Evolutionary conservation across 2,329 filamentous ascomycete species (phyloP).

Genomic region (Aspergillus brunneoviolaceus): DNA sequence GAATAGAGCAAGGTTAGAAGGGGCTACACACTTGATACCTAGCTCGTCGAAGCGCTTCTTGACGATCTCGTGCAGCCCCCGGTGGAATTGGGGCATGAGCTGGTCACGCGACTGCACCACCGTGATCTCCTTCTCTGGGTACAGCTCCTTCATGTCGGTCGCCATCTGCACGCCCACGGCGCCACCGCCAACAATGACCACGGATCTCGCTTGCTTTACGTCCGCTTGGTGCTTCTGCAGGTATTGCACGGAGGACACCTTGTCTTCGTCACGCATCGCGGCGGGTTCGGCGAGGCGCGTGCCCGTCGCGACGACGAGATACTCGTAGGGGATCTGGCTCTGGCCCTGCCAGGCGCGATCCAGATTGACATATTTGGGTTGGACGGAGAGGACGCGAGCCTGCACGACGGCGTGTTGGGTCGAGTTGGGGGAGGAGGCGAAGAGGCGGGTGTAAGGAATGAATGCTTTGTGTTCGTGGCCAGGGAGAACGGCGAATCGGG

Average conservation of each 20-base stretch:
- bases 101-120: constrained; percentile 49
- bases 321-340: constrained; percentile 33
- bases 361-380: constrained; percentile 28
- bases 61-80: constrained; percentile 30
- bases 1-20: no score
- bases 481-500: constrained; percentile 34
- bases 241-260: constrained; percentile 33
- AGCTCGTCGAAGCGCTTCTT: constrained; percentile 35
- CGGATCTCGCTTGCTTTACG: constrained; percentile 30
- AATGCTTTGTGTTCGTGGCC: constrained; percentile 41
- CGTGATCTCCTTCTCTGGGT: constrained; percentile 49
- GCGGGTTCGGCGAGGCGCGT: constrained; percentile 35
- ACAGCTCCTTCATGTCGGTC: constrained; percentile 50
- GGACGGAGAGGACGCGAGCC: constrained; percentile 33
- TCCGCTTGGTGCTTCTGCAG: constrained; percentile 33
- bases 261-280: constrained; percentile 35
- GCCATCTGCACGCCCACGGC: constrained; percentile 54
- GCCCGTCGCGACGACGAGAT: constrained; percentile 35
- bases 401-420: constrained; percentile 31
- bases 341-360: constrained; percentile 38
- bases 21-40: constrained; percentile 24
- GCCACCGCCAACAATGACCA: constrained; percentile 47
- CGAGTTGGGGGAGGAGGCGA: constrained; percentile 24
- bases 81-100: constrained; percentile 37
- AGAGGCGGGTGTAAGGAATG: constrained; percentile 35